These are phyloP conservation scores for Chlorella sorokiniana DNA, from an alignment of 139 green algal genomes.

Conservation along the genomic window DNA sequence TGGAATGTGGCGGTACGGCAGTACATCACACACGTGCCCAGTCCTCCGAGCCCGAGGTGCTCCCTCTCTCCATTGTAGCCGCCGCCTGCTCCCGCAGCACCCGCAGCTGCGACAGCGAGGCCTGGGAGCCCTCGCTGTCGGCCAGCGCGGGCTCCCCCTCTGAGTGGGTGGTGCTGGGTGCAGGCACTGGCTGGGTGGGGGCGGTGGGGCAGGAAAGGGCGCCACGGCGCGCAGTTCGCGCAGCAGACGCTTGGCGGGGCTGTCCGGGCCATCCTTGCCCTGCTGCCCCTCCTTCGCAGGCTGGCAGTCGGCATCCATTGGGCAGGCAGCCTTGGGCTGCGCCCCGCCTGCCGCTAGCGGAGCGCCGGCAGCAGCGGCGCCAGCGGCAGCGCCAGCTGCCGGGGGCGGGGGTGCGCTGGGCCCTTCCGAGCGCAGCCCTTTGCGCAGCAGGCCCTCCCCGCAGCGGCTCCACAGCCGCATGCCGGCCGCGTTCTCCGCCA, in stretches of 20 bases:
- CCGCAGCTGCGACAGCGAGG: not conserved
- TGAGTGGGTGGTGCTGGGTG: no score
- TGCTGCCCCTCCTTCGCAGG: not conserved
- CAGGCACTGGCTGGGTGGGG: no score
- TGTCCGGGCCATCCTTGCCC: no score
- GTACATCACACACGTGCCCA: no score
- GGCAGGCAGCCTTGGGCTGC: not conserved
- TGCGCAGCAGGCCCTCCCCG: not conserved
- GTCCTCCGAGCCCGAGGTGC: no score
- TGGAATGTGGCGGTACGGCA: no score
- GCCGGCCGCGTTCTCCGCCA: not conserved
- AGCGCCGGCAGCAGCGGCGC: not conserved
- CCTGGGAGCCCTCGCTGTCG: not conserved
- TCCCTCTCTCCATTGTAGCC: not conserved
- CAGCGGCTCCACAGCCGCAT: not conserved
- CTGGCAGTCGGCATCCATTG: not conserved
- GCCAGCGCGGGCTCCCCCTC: not conserved
- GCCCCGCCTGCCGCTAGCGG: not conserved
- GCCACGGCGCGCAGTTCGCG: no score
- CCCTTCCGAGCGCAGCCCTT: not conserved
- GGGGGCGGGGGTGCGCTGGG: not conserved
- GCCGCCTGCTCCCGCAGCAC: not conserved
- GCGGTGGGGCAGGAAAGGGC: no score
- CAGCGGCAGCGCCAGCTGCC: not conserved
- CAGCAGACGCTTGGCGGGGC: no score